These are phyloP conservation scores for Xylariaceae sp. DNA, from an alignment of 2,329 filamentous ascomycete genomes.

Conservation along the genomic window DNA sequence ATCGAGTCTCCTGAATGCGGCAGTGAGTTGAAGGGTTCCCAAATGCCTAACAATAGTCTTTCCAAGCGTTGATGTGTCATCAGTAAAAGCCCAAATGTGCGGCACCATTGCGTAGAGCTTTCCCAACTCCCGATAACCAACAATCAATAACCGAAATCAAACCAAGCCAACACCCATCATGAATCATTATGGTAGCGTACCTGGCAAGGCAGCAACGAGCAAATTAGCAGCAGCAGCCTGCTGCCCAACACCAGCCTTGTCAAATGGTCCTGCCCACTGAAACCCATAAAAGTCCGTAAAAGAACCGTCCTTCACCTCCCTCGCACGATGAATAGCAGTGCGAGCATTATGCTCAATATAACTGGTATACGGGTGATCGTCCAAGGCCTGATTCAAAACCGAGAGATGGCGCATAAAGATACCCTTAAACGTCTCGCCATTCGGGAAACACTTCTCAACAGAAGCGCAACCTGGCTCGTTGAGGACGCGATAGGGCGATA, in stretches of 20 bases:
- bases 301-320: constrained; percentile 24
- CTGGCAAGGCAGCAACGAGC: constrained; percentile 49
- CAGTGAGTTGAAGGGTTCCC: too few species aligned
- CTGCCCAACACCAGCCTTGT: constrained; percentile 43
- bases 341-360: constrained; percentile 52
- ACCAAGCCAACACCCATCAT: too few species aligned
- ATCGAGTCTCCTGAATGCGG: too few species aligned
- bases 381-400: constrained; percentile 45
- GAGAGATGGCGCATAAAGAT: constrained; percentile 57
- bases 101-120: too few species aligned
- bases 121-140: too few species aligned
- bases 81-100: too few species aligned
- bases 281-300: constrained; percentile 41
- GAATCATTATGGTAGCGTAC: too few species aligned
- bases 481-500: constrained; percentile 40
- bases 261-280: constrained; percentile 52
- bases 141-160: too few species aligned
- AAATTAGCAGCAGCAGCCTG: constrained; percentile 55
- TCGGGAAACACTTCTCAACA: constrained; percentile 30
- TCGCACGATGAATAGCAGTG: constrained; percentile 50
- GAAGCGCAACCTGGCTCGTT: constrained; percentile 39
- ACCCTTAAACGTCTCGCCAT: constrained; percentile 59
- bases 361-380: constrained; percentile 39
- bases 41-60: too few species aligned
- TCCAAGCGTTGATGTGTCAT: too few species aligned